phyloP scores from a whole-genome alignment of 2,329 filamentous ascomycete genomes.

The Arthrobotrys conoides region DNA sequence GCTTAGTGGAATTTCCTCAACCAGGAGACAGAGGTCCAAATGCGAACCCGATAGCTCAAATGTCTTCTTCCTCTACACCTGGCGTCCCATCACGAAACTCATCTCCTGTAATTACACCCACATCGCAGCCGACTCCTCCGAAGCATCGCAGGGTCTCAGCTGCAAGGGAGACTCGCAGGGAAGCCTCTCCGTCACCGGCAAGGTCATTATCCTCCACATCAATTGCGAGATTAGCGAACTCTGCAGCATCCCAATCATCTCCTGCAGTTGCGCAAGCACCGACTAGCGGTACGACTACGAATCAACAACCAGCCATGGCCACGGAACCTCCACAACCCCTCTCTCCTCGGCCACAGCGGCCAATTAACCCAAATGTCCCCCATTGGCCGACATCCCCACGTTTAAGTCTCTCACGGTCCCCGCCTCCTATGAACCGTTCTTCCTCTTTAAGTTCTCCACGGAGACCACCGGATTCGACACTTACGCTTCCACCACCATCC shows the following conservation, averaged over 20 bases:
- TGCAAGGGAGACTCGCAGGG: slow-evolving; percentile 46
- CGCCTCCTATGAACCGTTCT: slow-evolving; percentile 62
- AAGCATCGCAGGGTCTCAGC: slow-evolving; percentile 59
- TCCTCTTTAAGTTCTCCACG: slow-evolving; percentile 61
- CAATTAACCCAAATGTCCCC: slow-evolving; percentile 62
- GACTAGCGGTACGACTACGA: slow-evolving; percentile 24
- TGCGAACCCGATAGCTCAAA: slow-evolving; percentile 38
- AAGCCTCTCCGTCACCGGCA: slow-evolving; percentile 53
- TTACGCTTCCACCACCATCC: slow-evolving; percentile 60
- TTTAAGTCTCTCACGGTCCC: slow-evolving; percentile 63
- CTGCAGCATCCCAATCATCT: slow-evolving; percentile 49
- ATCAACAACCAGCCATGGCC: slow-evolving; percentile 24
- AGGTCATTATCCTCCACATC: slow-evolving; percentile 59
- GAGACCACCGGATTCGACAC: slow-evolving; percentile 59
- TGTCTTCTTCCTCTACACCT: slow-evolving; percentile 46
- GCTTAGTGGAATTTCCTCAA: slow-evolving; percentile 44
- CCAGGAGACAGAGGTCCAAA: slow-evolving; percentile 39
- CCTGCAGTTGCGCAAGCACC: slow-evolving; percentile 53
- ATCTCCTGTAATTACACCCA: slow-evolving; percentile 47
- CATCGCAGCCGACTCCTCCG: slow-evolving; percentile 42
- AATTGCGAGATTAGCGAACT: slow-evolving; percentile 50
- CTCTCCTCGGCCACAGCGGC: slow-evolving; percentile 58
- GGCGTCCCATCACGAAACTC: slow-evolving; percentile 57
- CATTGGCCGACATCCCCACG: slow-evolving; percentile 64
- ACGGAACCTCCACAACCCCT: slow-evolving; percentile 52